Evolutionary conservation across 768 basidiomycete species (phyloP), one percentile per base, ranked within the genome.

Genomic region (Dendrothele bispora): DNA sequence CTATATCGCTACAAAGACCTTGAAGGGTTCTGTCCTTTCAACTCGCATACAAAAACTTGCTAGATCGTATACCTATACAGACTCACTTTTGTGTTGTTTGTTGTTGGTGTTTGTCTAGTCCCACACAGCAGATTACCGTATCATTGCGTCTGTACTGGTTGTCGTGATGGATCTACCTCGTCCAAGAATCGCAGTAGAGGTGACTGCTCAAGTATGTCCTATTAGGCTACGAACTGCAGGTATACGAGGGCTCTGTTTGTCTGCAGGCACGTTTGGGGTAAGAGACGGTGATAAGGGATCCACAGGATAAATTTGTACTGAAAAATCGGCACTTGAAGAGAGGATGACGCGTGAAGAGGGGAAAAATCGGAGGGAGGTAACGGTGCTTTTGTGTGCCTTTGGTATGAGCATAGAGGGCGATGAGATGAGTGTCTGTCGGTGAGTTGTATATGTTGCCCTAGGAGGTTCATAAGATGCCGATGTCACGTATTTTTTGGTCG

Each of bases 261-360:
- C n/a, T 15, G 8, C 22, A 4, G 45, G 35, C 8, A 7, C 44
- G 12, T 22, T 22, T 3, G 36, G 35, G 4, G 18, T 24, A 4
- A 62, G 25, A 14, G 58, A 51, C 1, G 65, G 21, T 2, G 61
- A 41, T 22, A 53, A 44, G 27, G 74, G 72, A 4, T 80, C 75
- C 1, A 85, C 81, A 7, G 87, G 78, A 43, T 86, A 78, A 49
- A 94, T 75, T 21, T 79, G 68, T 2, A 91, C 63, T 0, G 79
- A 69, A 55, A 89, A 84, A 61, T 91, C 88, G 4, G 78, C 77
- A 1, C 85, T 81, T 0, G 82, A 72, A 5, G 86, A 80, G 8
- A 94, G 74, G 2, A 91, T 69, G 14, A 91, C 88, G 34, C 82
- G 72, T 10, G 79, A 83, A 0, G 84, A 87, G 2, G 86, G 86